Base-by-base conservation (phyloP, 2,329 filamentous ascomycete species). In the Gnomoniopsis sp. region DNA sequence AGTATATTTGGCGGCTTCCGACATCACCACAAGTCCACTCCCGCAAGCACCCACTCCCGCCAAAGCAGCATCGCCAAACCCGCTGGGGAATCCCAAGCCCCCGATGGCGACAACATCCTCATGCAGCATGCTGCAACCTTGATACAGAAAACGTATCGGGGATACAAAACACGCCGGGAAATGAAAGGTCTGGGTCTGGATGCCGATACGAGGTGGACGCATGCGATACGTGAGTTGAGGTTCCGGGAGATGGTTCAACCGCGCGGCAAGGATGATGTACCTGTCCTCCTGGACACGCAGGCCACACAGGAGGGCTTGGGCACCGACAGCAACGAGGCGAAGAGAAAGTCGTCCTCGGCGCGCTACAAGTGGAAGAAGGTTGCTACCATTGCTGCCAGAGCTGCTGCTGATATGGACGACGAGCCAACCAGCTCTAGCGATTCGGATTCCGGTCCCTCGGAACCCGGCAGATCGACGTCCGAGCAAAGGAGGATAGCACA, bases 351-450 rank as follows among this genome's bases (percentile, higher is more conserved):
- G 64, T 69, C 67, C 8, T 67, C 70, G 8, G 88, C 89, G 15
- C 80, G 83, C 44, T 77, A 83, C 57, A 88, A 91, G 59, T 96
- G 92, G 92, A 87, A 86, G 66, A 89, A 89, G 63, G 86, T 83
- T 0, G 85, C 87, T 19, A 78, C 83, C 19, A 87, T 95, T 46
- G 88, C 89, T 3, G 81, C 85, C 52, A 81, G 88, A 48, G 92
- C 90, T 1, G 89, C 87, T 2, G 85, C 81, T 44, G 90, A 93
- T 67, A 86, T 87, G 57, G 73, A 70, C 44, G 62, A 63, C 17
- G 69, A 71, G 8, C 26, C 38, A 26, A 65, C 65, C 68, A 82
- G 59, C 66, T 76, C 67, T 17, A 75, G 76, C 7, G 74, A 79
- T n/a, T 77, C 79, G 0, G 78, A 78, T 10, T 69, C 69, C 1